These are phyloP conservation scores for Vitis cinerea DNA, from an alignment of 164 flowering plant species.

Conservation along the genomic window DNA sequence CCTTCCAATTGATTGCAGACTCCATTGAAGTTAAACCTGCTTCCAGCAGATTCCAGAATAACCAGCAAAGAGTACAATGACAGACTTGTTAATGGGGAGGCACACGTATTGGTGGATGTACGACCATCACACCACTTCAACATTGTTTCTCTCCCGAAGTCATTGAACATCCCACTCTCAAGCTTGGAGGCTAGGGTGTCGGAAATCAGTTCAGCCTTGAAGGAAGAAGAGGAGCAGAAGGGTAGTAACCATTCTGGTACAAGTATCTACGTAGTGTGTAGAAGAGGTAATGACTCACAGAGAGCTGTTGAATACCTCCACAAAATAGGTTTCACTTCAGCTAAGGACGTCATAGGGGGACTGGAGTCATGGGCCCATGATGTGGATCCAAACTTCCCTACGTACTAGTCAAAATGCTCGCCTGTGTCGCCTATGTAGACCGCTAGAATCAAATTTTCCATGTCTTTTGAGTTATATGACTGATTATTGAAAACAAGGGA, in stretches of 20 bases:
- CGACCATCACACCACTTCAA: conserved; percentile 87
- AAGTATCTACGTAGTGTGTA: conserved; percentile 69
- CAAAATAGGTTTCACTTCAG: conserved; percentile 62
- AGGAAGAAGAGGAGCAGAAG: conserved; percentile 31
- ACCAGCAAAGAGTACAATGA: conserved; percentile 71
- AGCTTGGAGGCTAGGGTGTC: conserved; percentile 51
- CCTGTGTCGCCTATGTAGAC: too few relatives aligned
- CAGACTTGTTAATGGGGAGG: conserved; percentile 46
- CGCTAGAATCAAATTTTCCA: too few relatives aligned
- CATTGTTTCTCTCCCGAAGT: conserved; percentile 76
- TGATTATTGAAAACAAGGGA: too few relatives aligned
- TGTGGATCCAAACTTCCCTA: conserved; percentile 78
- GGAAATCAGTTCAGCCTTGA: conserved; percentile 49
- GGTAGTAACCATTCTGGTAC: conserved; percentile 19
- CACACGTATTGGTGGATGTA: conserved; percentile 84
- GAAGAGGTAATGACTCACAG: conserved; percentile 98
- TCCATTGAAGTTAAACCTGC: conserved; percentile 68
- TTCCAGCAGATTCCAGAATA: conserved; percentile 61
- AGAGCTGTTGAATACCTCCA: conserved; percentile 79
- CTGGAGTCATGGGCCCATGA: conserved; percentile 83
- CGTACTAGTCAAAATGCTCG: conserved; percentile 35
- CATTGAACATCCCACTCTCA: conserved; percentile 75
- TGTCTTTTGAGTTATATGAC: too few relatives aligned
- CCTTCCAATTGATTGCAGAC: conserved; percentile 39
- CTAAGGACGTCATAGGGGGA: conserved; percentile 83